A percentile compares a stretch with the other conserved stretches of the same genome.
Evolutionary conservation across 2,329 filamentous ascomycete species (phyloP).

Genomic region (Zymoseptoria passerinii): DNA sequence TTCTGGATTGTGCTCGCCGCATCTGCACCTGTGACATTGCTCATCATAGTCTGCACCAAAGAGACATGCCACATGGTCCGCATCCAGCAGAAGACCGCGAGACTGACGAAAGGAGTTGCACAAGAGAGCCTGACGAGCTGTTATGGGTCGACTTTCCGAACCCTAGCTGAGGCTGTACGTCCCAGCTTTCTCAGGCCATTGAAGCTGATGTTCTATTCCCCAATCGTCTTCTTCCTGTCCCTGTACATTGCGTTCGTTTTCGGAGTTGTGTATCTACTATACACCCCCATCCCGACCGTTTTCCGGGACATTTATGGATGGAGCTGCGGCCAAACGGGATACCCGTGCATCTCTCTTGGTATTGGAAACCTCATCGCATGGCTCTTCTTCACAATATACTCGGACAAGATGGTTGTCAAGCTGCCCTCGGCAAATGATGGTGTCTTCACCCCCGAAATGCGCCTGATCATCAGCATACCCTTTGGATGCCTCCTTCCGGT

Average conservation of each 20-base stretch:
- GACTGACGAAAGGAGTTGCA: conserved; percentile 43
- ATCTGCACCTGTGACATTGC: conserved; percentile 27
- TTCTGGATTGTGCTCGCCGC: conserved; percentile 55
- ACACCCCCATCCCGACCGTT: conserved; percentile 19
- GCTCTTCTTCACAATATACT: conserved; percentile 3
- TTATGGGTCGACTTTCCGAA: conserved; percentile 34
- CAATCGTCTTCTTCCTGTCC: conserved; percentile 19
- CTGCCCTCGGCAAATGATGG: conserved; percentile 7
- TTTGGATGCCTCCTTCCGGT: conserved; percentile 13
- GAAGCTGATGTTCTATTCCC: conserved; percentile 22
- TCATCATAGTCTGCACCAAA: conserved; percentile 32
- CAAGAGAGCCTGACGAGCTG: conserved; percentile 32
- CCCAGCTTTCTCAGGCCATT: conserved; percentile 46
- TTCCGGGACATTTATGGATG: conserved; percentile 18
- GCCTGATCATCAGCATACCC: conserved; percentile 14
- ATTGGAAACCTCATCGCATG: conserved; percentile 14
- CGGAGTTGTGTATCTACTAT: conserved; percentile 23
- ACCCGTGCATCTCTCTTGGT: conserved; percentile 20
- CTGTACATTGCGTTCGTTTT: conserved; percentile 22
- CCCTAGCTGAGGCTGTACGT: conserved; percentile 33
- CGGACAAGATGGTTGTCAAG: conserved; percentile 10
- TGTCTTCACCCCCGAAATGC: conserved; percentile 13
- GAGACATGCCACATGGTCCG: conserved; percentile 44
- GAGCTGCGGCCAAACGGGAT: conserved; percentile 14
- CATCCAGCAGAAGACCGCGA: conserved; percentile 38